A percentile compares a stretch with the other conserved stretches of the same genome.
phyloP scores from a whole-genome alignment of 2,329 filamentous ascomycete species.

The Scorias spongiosa region DNA sequence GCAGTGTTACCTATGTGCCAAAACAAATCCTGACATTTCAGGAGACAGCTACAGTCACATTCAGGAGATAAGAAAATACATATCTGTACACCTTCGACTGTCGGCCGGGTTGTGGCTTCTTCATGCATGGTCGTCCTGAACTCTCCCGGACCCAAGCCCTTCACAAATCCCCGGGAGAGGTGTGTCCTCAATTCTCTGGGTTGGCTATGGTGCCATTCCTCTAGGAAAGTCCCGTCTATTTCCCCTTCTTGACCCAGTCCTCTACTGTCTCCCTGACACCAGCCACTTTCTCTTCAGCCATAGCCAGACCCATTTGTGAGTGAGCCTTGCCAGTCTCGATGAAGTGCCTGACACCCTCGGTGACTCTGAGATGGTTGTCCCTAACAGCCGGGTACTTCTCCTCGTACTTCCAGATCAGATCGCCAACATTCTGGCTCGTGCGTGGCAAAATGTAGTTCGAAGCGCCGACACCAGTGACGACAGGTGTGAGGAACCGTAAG shows the following conservation, averaged over 20 bases:
- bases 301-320: conserved; percentile 51
- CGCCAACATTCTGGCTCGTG: conserved; percentile 77
- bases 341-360: conserved; percentile 53
- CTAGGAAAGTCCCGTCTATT: conserved; percentile 4
- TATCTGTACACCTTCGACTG: no score
- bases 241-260: conserved; percentile 77
- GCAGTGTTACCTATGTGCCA: no score
- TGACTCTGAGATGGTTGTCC: conserved; percentile 60
- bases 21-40: no score
- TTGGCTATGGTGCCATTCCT: neutral
- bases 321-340: conserved; percentile 62
- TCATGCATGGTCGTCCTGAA: no score
- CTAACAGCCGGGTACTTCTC: conserved; percentile 70
- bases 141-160: no score
- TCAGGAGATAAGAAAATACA: no score
- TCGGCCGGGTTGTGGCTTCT: no score
- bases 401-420: conserved; percentile 86
- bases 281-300: conserved; percentile 68
- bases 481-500: conserved; percentile 59
- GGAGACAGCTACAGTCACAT: no score
- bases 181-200: neutral
- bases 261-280: conserved; percentile 64
- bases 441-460: conserved; percentile 75
- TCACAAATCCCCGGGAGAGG: no score
- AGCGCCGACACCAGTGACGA: conserved; percentile 66